Base-by-base conservation (phyloP, 805 yeast species). In the Wickerhamomyces tratensis region DNA sequence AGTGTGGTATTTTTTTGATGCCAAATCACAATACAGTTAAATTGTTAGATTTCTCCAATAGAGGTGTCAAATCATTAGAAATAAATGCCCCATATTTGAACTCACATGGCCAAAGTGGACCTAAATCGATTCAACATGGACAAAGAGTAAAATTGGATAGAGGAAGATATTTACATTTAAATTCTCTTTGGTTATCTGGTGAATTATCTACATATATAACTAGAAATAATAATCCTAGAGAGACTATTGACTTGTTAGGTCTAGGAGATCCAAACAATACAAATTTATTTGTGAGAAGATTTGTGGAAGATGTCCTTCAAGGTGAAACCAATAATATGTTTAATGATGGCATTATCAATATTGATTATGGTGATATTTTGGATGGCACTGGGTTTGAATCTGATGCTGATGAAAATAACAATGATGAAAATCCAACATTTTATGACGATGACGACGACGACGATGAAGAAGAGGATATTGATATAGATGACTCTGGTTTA, bases 71-170 rank as follows among this genome's bases (percentile, higher is more conserved):
- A 58, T 63, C 54, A 35, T 60, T 57, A 25, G 63, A 65, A 8
- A 67, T 74, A 47, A 74, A 74, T 43, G 83, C 86, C 0, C 93
- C 91, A 12, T 85, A 82, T 54, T 62, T 85, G 54, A 82, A 86
- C 42, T 66, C 68, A 6, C 88, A 83, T 58, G 94, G 94, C 25
- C 93, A 85, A 57, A 72, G 81, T 4, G 83, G 83, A 31, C 65
- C 67, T 9, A 72, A 72, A 15, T 68, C 78, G 4, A 64, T 69
- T 46, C 70, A 72, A 12, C 73, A 76, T 14, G 83, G 79, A 38
- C 75, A 71, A 42, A 52, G 68, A 31, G 86, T 86, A 0, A 65
- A 64, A 0, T 64, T 84, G 44, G 74, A 72, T 51, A 47, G 62
- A 14, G 65, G 63, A 25, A 68, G 94, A 42, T 82, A 76, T 58